These are phyloP conservation scores for Cenchrus americanus DNA, from an alignment of 176 grass and related monocot genomes.

Conservation along the genomic window DNA sequence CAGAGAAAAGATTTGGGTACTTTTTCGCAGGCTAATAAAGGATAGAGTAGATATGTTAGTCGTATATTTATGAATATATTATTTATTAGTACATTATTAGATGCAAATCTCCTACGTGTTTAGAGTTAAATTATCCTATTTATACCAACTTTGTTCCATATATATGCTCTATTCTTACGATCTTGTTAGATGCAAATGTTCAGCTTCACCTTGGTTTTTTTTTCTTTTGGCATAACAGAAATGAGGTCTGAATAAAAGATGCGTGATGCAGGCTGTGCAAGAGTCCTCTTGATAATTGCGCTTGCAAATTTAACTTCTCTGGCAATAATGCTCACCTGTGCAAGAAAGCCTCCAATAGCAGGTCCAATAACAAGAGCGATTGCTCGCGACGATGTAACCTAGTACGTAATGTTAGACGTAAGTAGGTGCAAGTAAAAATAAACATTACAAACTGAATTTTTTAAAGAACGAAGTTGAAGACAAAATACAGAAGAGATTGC, in stretches of 20 bases:
- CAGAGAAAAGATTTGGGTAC: slow-evolving; percentile 58
- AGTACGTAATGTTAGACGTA: slow-evolving; percentile 2
- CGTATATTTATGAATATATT: not conserved
- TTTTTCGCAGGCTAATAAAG: slow-evolving; percentile 58
- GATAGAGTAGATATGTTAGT: slow-evolving; percentile 22
- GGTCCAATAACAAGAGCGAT: slow-evolving; percentile 71
- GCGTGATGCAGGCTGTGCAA: too few species aligned
- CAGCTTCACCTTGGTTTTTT: too few species aligned
- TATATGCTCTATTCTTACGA: too few species aligned
- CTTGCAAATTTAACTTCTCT: not conserved
- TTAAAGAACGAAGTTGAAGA: not conserved
- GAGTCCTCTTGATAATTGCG: too few species aligned
- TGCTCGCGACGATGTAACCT: slow-evolving; percentile 68
- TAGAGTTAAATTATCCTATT: not conserved
- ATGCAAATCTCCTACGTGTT: not conserved
- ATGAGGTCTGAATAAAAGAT: too few species aligned
- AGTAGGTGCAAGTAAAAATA: not conserved
- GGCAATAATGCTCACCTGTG: slow-evolving; percentile 52
- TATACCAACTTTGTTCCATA: too few species aligned
- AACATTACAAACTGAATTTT: not conserved
- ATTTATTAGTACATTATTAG: not conserved
- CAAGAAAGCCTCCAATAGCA: slow-evolving; percentile 77
- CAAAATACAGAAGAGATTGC: not conserved
- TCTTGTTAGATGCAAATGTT: too few species aligned
- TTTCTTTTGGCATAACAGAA: too few species aligned